These are phyloP conservation scores for Calendula officinalis DNA, from an alignment of 129 eudicot genomes.

Conservation along the genomic window DNA sequence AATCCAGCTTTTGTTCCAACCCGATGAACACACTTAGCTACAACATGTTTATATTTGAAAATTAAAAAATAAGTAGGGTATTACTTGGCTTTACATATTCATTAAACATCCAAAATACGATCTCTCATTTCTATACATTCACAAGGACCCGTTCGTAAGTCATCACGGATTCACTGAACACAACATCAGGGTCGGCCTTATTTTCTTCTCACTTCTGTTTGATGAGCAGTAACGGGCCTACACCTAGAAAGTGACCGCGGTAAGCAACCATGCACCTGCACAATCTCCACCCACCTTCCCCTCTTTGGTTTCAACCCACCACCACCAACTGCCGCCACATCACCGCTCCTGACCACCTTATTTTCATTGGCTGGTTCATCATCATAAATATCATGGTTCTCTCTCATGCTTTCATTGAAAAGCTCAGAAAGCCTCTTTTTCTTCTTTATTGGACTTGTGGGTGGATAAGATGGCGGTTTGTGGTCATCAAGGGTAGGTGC, in stretches of 20 bases:
- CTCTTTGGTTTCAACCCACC: conserved; percentile 22
- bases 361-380: conserved; percentile 15
- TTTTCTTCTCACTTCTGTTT: conserved; percentile 42
- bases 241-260: conserved; percentile 41
- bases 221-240: conserved; percentile 35
- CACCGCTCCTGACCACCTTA: conserved; percentile 20
- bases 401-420: conserved; percentile 47
- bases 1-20: neutral
- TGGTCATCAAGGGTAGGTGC: conserved; percentile 17
- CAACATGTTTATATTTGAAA: neutral
- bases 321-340: conserved; percentile 26
- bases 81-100: conserved; percentile 7
- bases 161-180: neutral
- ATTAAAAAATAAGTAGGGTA: neutral
- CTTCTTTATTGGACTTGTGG: conserved; percentile 33
- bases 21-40: neutral
- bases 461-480: conserved; percentile 20
- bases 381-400: conserved; percentile 6
- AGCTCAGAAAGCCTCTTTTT: conserved; percentile 57
- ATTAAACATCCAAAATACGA: neutral
- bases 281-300: conserved; percentile 37
- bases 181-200: conserved; percentile 23
- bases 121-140: conserved; percentile 19
- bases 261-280: conserved; percentile 41
- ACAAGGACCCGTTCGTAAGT: neutral